Conservation (phyloP, 2,329 filamentous ascomycete genomes). For the Cucurbitaria berberidis region DNA sequence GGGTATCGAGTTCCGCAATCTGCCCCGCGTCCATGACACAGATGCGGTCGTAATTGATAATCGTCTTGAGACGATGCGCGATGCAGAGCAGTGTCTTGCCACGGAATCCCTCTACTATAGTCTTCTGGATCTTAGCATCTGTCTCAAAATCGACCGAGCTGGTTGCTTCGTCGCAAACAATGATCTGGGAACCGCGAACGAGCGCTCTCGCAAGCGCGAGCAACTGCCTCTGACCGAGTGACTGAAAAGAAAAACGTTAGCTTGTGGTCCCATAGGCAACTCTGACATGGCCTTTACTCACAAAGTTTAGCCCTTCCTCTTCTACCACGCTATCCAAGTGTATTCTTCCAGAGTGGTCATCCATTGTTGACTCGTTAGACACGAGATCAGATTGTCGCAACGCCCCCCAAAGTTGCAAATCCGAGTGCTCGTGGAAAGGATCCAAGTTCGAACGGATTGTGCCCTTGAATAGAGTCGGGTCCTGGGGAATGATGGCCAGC, state of each 20-base stretch:
- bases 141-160: conserved; percentile 72
- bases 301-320: conserved; percentile 71
- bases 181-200: conserved; percentile 86
- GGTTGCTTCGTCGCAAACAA: conserved; percentile 96
- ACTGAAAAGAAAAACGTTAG: conserved; percentile 95
- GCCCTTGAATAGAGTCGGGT: conserved; percentile 81
- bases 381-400: conserved; percentile 79
- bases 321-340: conserved; percentile 86
- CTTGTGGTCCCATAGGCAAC: neutral
- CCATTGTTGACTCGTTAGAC: conserved; percentile 53
- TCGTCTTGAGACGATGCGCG: conserved; percentile 88
- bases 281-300: neutral
- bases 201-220: conserved; percentile 93
- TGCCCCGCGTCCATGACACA: conserved; percentile 91
- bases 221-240: conserved; percentile 89
- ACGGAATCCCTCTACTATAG: conserved; percentile 82
- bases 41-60: conserved; percentile 92
- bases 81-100: conserved; percentile 92
- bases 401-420: conserved; percentile 78
- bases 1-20: conserved; percentile 86
- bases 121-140: conserved; percentile 91
- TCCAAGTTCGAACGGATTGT: conserved; percentile 82
- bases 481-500: conserved; percentile 82
- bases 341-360: conserved; percentile 64
- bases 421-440: conserved; percentile 78